Percentiles rank a stretch among this genome's conserved stretches.
phyloP scores from a whole-genome alignment of 495 filamentous ascomycete species.

The Tuber brumale region DNA sequence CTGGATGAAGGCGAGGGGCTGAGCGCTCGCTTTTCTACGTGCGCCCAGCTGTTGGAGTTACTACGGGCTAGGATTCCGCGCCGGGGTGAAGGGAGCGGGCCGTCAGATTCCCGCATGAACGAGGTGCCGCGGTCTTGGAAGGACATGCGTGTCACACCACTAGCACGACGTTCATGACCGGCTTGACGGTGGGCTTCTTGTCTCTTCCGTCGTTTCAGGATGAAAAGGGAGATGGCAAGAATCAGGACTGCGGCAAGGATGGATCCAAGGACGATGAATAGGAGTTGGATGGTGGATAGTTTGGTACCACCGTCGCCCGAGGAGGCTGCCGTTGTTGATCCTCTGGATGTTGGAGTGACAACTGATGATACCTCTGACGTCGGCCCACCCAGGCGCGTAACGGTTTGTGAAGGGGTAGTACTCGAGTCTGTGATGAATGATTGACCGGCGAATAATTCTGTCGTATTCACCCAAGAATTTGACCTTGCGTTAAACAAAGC shows the following conservation, averaged over 20 bases:
- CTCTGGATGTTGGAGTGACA: conserved; percentile 44
- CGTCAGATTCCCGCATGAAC: conserved; percentile 37
- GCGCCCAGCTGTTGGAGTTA: conserved; percentile 24
- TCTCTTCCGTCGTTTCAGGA: conserved; percentile 55
- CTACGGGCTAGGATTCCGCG: conserved; percentile 6
- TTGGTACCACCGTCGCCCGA: conserved; percentile 40
- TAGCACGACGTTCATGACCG: conserved; percentile 5
- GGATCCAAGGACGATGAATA: conserved; percentile 73
- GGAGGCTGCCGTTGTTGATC: conserved; percentile 22
- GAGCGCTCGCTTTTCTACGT: conserved; percentile 22
- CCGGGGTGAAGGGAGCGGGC: conserved; percentile 17
- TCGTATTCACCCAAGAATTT: conserved; percentile 78
- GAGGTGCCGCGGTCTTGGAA: conserved; percentile 40
- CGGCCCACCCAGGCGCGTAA: conserved; percentile 43
- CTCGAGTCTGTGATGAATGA: conserved; percentile 42
- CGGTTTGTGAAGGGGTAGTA: conserved; percentile 42
- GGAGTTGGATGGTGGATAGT: conserved; percentile 54
- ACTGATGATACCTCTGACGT: conserved; percentile 44
- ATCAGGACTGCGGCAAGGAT: conserved; percentile 66
- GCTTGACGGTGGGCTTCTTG: conserved; percentile 11
- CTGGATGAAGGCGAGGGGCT: conserved; percentile 4
- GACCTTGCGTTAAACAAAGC: conserved; percentile 72
- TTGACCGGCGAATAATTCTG: conserved; percentile 54
- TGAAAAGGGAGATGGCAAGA: conserved; percentile 60
- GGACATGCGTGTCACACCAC: conserved; percentile 23